phyloP scores from a whole-genome alignment of 2,329 filamentous ascomycete species.

The Colletotrichum gigasporum region DNA sequence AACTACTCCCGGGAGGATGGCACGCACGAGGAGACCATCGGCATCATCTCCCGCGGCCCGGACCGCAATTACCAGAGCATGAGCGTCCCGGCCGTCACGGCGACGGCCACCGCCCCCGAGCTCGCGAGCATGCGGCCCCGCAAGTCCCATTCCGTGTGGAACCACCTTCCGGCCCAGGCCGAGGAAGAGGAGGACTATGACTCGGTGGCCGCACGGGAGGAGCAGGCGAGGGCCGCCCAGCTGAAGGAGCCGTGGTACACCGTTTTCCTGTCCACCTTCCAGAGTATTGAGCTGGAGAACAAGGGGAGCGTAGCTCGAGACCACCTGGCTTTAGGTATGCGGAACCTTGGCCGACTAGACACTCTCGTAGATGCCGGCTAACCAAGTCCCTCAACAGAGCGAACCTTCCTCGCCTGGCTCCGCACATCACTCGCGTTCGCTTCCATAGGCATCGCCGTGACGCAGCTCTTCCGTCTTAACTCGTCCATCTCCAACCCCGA shows the following conservation, averaged over 20 bases:
- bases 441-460: conserved; percentile 84
- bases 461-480: conserved; percentile 86
- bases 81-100: conserved; percentile 32
- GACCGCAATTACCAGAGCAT: conserved; percentile 52
- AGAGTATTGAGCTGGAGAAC: conserved; percentile 81
- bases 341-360: background rate
- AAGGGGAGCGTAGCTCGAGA: conserved; percentile 86
- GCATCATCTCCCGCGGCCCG: conserved; percentile 46
- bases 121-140: conserved; percentile 28
- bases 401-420: conserved; percentile 87
- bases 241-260: conserved; percentile 61
- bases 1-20: conserved; percentile 31
- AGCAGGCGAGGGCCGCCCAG: too few relatives aligned
- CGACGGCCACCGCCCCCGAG: conserved; percentile 18
- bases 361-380: background rate
- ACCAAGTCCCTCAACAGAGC: conserved; percentile 60
- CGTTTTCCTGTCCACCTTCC: conserved; percentile 56
- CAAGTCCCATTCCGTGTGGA: conserved; percentile 22
- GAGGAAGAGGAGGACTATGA: conserved; percentile 35
- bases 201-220: conserved; percentile 29
- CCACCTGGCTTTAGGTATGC: conserved; percentile 78
- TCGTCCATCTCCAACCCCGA: conserved; percentile 60
- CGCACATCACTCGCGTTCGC: conserved; percentile 84
- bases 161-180: conserved; percentile 30
- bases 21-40: conserved; percentile 52